Conservation (phyloP, 2,329 filamentous ascomycete species). For the Drechslerella stenobrocha region DNA sequence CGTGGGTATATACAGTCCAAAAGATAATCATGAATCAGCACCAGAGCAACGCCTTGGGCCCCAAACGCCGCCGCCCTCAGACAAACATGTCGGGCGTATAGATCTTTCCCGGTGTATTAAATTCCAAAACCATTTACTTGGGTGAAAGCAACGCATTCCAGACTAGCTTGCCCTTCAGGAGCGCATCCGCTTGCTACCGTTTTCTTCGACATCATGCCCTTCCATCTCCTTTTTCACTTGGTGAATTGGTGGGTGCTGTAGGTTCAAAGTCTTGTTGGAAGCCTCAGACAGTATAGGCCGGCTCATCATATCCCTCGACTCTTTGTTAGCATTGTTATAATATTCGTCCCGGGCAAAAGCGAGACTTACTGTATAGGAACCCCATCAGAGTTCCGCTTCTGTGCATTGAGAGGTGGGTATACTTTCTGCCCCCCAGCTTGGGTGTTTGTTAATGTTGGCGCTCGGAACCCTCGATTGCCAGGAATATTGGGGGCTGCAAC, state of each 20-base stretch:
- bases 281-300: constrained; percentile 34
- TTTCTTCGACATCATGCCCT: constrained; percentile 13
- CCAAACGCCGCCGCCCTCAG: too few relatives aligned
- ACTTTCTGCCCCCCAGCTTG: constrained; percentile 25
- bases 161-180: too few relatives aligned
- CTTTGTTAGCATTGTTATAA: background rate
- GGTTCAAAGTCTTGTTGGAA: constrained; percentile 31
- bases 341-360: background rate
- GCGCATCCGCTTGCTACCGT: constrained; percentile 26
- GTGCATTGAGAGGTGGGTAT: constrained; percentile 39
- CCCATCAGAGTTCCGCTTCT: constrained; percentile 43
- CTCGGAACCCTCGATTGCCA: constrained; percentile 30
- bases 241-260: constrained; percentile 10
- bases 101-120: too few relatives aligned
- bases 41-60: background rate
- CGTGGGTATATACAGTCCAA: constrained; percentile 3
- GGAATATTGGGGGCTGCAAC: constrained; percentile 25
- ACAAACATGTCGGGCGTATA: too few relatives aligned
- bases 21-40: background rate
- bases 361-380: constrained; percentile 35
- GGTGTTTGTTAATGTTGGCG: constrained; percentile 34
- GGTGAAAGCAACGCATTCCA: too few relatives aligned
- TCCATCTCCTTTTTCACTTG: constrained; percentile 27
- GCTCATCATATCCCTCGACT: constrained; percentile 40
- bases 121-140: too few relatives aligned